Evolutionary conservation across 352 stramenopile genomes (phyloP).

Genomic region (Globisporangium megalacanthum): DNA sequence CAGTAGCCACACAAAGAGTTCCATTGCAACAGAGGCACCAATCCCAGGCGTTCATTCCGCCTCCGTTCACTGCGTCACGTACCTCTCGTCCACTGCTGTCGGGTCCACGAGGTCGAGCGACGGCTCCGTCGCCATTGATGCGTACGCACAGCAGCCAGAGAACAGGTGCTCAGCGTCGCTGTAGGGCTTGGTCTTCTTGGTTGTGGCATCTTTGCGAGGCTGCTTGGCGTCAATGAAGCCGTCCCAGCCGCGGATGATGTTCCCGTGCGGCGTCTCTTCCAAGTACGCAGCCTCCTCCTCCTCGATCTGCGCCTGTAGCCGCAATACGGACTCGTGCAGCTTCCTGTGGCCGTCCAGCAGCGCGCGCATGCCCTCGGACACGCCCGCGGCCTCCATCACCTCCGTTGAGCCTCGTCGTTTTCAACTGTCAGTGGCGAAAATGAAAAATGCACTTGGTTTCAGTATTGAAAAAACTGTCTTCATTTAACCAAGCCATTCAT

Average conservation of each 20-base stretch:
- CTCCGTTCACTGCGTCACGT: neutral
- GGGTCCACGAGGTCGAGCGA: constrained; percentile 52
- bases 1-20: no score
- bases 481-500: no score
- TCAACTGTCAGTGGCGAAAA: neutral
- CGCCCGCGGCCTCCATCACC: constrained; percentile 11
- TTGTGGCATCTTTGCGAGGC: constrained; percentile 60
- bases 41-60: neutral
- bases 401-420: neutral
- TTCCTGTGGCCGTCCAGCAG: constrained; percentile 69
- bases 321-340: constrained; percentile 64
- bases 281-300: constrained; percentile 75
- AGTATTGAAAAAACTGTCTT: no score
- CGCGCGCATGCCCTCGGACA: constrained; percentile 67
- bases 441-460: no score
- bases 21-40: neutral
- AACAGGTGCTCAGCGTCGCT: constrained; percentile 75
- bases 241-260: constrained; percentile 86
- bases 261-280: constrained; percentile 79
- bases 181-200: constrained; percentile 83
- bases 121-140: constrained; percentile 42
- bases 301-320: constrained; percentile 69
- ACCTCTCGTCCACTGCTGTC: constrained; percentile 6
- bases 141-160: constrained; percentile 66
- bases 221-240: constrained; percentile 82